Conservation (phyloP, 257 asterid genomes). For the Capsicum chinense region DNA sequence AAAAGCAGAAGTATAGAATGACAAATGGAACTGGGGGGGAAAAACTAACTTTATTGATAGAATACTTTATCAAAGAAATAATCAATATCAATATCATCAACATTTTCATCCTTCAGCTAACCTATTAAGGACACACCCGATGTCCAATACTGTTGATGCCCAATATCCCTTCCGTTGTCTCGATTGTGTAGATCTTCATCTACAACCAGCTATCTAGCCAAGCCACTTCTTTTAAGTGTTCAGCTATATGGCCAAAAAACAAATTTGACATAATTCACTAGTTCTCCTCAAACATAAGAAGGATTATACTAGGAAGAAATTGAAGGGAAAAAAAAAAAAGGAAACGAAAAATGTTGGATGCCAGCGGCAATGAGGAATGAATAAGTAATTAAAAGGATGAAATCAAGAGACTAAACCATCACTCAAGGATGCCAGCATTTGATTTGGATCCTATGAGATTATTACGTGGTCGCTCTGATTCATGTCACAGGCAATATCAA, state of each 20-base stretch:
- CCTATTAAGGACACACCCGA: background rate
- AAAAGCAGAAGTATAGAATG: no score
- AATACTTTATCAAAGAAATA: constrained; percentile 2
- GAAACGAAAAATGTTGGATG: constrained; percentile 15
- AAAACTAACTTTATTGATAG: constrained; percentile 26
- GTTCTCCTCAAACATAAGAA: background rate
- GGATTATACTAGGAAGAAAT: background rate
- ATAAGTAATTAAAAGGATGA: background rate
- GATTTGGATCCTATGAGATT: constrained; percentile 29
- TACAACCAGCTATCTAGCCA: constrained; percentile 23
- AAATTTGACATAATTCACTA: background rate
- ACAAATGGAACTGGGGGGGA: background rate
- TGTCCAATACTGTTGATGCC: constrained; percentile 28
- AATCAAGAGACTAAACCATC: constrained; percentile 25
- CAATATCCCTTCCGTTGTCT: constrained; percentile 12
- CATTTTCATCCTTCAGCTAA: constrained; percentile 29
- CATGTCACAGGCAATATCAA: background rate
- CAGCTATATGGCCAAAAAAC: background rate
- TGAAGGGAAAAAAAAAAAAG: no score
- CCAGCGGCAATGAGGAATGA: constrained; percentile 31
- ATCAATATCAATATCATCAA: background rate
- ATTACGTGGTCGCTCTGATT: constrained; percentile 21
- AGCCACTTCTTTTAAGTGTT: constrained; percentile 12
- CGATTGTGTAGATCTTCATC: constrained; percentile 32
- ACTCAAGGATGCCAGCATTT: constrained; percentile 25